Evolutionary conservation across 257 asterid genomes (phyloP).

Genomic region (Solanum okadae): DNA sequence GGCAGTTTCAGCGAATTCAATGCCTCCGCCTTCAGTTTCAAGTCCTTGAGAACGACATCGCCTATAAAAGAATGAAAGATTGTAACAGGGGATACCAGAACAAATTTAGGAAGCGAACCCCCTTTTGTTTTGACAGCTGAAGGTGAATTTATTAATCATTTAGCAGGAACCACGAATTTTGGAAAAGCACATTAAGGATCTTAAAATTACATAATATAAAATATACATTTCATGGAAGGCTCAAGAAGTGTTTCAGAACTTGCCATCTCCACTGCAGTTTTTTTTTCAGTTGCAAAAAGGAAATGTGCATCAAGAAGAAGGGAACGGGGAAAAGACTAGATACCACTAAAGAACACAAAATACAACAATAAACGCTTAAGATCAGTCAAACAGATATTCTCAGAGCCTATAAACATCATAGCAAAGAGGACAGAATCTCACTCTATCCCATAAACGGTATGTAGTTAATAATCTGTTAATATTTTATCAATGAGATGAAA

Average conservation of each 20-base stretch:
- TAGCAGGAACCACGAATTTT: background rate
- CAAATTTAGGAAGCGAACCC: background rate
- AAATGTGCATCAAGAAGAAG: background rate
- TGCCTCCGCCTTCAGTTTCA: slow-evolving; percentile 92
- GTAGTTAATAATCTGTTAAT: background rate
- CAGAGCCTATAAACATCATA: background rate
- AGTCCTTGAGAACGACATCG: slow-evolving; percentile 93
- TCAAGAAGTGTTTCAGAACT: background rate
- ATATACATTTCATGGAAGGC: background rate
- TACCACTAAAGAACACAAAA: background rate
- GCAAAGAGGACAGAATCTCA: background rate
- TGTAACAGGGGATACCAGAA: slow-evolving; percentile 5
- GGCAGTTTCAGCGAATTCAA: slow-evolving; percentile 92
- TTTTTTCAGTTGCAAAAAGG: background rate
- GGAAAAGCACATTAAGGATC: background rate
- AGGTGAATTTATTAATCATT: background rate
- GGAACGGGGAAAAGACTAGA: background rate
- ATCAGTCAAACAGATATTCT: background rate
- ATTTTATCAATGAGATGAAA: background rate
- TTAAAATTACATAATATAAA: background rate
- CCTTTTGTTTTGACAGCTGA: background rate
- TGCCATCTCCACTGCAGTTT: background rate
- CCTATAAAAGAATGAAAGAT: slow-evolving; percentile 32
- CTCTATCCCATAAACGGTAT: background rate
- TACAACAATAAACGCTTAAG: background rate